A percentile compares a stretch with the other conserved stretches of the same genome.
Evolutionary conservation across 805 yeast species (phyloP).

Genomic region (Priceomyces fermenticarens): DNA sequence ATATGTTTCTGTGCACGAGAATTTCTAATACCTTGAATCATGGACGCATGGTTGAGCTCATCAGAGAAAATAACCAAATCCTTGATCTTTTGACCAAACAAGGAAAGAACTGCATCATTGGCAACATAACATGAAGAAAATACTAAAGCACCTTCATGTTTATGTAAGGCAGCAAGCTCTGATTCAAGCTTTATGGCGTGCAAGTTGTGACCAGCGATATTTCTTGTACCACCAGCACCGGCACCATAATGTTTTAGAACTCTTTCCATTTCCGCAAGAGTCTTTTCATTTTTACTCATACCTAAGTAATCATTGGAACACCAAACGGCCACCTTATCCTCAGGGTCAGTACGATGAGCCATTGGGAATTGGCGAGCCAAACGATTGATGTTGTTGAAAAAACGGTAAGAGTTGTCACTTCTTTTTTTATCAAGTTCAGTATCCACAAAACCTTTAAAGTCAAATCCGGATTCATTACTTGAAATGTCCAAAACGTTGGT

Average conservation of each 20-base stretch:
- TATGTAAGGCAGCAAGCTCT: conserved; percentile 85
- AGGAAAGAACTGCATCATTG: conserved; percentile 88
- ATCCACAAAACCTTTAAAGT: conserved; percentile 68
- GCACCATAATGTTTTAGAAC: conserved; percentile 90
- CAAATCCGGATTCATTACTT: conserved; percentile 56
- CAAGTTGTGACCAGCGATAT: conserved; percentile 94
- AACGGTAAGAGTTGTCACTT: conserved; percentile 88
- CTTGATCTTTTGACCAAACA: conserved; percentile 87
- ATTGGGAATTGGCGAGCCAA: conserved; percentile 89
- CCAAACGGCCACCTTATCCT: conserved; percentile 95
- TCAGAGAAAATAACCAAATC: conserved; percentile 91
- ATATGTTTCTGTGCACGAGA: conserved; percentile 85
- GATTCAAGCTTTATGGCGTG: conserved; percentile 87
- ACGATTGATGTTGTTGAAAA: conserved; percentile 95
- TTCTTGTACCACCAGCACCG: conserved; percentile 99
- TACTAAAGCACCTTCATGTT: conserved; percentile 92
- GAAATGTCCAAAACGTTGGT: conserved; percentile 22
- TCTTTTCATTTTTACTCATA: conserved; percentile 79
- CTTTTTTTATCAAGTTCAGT: conserved; percentile 71
- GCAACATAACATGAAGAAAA: conserved; percentile 96
- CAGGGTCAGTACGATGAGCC: conserved; percentile 77
- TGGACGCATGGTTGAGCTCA: conserved; percentile 93
- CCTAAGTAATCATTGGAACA: conserved; percentile 98
- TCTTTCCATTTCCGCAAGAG: conserved; percentile 70
- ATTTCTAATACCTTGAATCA: conserved; percentile 94